A percentile compares a stretch with the other conserved stretches of the same genome.
Evolutionary conservation across 1,284 basidiomycete species (phyloP).

Genomic region (Leucocoprinus gongylophorus): DNA sequence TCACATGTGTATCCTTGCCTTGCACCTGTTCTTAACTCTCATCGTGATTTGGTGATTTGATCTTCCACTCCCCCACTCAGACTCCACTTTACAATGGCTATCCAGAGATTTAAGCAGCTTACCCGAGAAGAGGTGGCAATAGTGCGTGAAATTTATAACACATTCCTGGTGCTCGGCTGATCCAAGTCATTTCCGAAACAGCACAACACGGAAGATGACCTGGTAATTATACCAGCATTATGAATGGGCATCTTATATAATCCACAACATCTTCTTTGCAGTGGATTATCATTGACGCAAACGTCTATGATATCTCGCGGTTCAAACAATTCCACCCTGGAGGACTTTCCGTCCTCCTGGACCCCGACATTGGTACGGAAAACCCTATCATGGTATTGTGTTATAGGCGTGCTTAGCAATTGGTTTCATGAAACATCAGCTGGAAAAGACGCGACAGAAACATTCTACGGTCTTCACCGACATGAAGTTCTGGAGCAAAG

Average conservation of each 20-base stretch:
- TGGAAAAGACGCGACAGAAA: constrained; percentile 80
- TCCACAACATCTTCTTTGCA: constrained; percentile 21
- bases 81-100: constrained; percentile 24
- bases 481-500: constrained; percentile 71
- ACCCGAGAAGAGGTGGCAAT: constrained; percentile 45
- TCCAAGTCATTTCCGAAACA: constrained; percentile 38
- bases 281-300: constrained; percentile 82
- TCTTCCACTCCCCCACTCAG: neutral
- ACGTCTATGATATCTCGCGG: constrained; percentile 74
- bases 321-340: constrained; percentile 82
- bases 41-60: neutral
- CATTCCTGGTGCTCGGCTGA: neutral
- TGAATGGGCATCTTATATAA: neutral
- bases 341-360: constrained; percentile 67
- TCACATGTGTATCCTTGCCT: constrained; percentile 3
- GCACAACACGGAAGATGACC: constrained; percentile 58
- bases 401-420: constrained; percentile 17
- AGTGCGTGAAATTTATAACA: constrained; percentile 25
- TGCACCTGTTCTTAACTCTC: neutral
- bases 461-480: constrained; percentile 79
- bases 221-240: constrained; percentile 27
- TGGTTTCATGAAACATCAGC: constrained; percentile 36
- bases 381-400: neutral
- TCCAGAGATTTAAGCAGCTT: constrained; percentile 34
- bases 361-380: constrained; percentile 59